These are phyloP conservation scores for Cordyceps javanica DNA, from an alignment of 2,329 filamentous ascomycete genomes.

Conservation along the genomic window DNA sequence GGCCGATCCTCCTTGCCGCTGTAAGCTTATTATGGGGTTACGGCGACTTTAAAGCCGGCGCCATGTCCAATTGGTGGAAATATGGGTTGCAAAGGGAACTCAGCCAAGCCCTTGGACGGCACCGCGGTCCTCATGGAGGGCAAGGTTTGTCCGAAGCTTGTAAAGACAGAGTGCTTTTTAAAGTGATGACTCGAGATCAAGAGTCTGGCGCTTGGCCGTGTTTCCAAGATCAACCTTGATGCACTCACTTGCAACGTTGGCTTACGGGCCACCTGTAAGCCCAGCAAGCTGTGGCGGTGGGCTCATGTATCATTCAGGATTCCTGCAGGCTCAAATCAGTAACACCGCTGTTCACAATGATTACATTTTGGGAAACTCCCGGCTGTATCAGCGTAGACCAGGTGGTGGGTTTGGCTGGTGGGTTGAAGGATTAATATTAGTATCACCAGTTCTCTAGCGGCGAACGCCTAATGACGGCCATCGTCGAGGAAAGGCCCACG, in stretches of 20 bases:
- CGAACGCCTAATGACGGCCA: background rate
- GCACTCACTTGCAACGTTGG: background rate
- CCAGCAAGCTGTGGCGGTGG: background rate
- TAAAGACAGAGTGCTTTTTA: background rate
- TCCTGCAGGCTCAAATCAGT: background rate
- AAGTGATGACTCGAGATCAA: background rate
- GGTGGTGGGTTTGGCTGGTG: background rate
- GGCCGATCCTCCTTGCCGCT: background rate
- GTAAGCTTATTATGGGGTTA: constrained; percentile 6
- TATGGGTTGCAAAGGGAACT: background rate
- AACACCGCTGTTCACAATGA: background rate
- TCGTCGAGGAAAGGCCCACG: background rate
- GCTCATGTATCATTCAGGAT: background rate
- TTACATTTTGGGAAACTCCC: background rate
- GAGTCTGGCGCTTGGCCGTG: background rate
- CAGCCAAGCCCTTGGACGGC: background rate
- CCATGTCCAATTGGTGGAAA: constrained; percentile 4
- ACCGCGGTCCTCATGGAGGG: background rate
- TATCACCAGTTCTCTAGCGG: background rate
- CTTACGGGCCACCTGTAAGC: background rate
- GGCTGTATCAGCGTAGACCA: background rate
- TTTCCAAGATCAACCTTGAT: background rate
- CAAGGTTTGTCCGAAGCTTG: background rate
- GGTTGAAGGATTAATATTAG: background rate
- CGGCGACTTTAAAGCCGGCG: background rate